Percentiles rank a stretch among this genome's conserved stretches.
phyloP scores from a whole-genome alignment of 2,329 filamentous ascomycete genomes.

The Paraphaeosphaeria sporulosa region DNA sequence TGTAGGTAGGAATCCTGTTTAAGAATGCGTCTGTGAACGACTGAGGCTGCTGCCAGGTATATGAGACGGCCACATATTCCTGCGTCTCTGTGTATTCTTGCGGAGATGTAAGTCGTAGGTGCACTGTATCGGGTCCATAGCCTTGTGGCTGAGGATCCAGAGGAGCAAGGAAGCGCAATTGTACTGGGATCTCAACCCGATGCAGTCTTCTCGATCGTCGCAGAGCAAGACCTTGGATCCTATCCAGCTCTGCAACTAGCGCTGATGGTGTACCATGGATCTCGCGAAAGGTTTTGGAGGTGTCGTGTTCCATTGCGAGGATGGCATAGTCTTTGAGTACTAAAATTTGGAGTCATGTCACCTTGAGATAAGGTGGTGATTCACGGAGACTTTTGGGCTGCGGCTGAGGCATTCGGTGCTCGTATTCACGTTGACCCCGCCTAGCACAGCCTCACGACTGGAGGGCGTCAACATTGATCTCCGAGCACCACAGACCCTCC shows the following conservation, averaged over 20 bases:
- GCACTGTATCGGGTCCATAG: not conserved
- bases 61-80: constrained; percentile 16
- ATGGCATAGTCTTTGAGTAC: not conserved
- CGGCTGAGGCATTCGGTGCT: not conserved
- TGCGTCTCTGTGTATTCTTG: not conserved
- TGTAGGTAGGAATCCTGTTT: not conserved
- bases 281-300: constrained; percentile 10
- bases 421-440: not conserved
- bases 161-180: constrained; percentile 11
- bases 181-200: not conserved
- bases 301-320: constrained; percentile 14
- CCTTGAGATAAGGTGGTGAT: not conserved
- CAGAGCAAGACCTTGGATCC: constrained; percentile 10
- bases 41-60: constrained; percentile 13
- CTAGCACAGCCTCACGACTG: not conserved
- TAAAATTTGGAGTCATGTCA: no score
- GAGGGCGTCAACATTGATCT: not conserved
- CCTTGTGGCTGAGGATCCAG: not conserved
- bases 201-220: not conserved
- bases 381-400: not conserved
- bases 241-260: constrained; percentile 1
- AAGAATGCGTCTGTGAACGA: not conserved
- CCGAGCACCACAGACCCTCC: no score
- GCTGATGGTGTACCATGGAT: constrained; percentile 10
- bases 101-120: constrained; percentile 10